phyloP scores from a whole-genome alignment of 2,329 filamentous ascomycete genomes.

The Paecilomyces sp. region DNA sequence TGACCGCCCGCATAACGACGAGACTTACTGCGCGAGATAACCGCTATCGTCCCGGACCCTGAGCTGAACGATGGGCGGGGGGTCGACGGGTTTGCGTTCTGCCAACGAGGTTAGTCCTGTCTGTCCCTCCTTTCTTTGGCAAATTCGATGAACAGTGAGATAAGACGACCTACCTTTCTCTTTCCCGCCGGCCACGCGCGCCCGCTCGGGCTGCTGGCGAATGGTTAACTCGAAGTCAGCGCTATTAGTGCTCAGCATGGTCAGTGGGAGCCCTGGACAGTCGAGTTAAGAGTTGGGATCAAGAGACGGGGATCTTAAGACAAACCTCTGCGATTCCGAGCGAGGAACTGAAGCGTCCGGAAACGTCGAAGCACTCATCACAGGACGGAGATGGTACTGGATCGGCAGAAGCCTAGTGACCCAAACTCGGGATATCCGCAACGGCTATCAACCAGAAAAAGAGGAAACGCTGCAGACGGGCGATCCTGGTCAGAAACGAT shows the following conservation, averaged over 20 bases:
- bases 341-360: conserved; percentile 35
- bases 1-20: conserved; percentile 12
- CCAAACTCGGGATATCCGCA: conserved; percentile 15
- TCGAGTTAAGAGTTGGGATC: conserved; percentile 19
- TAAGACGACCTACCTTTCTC: conserved; percentile 56
- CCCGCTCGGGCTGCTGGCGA: conserved; percentile 61
- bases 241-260: conserved; percentile 37
- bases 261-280: conserved; percentile 29
- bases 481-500: conserved; percentile 13
- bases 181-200: conserved; percentile 63
- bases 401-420: conserved; percentile 12
- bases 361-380: conserved; percentile 35
- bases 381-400: conserved; percentile 18
- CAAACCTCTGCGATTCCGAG: conserved; percentile 33
- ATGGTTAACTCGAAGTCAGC: conserved; percentile 52
- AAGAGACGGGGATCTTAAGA: conserved; percentile 8
- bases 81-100: conserved; percentile 83
- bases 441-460: conserved; percentile 9
- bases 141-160: not conserved
- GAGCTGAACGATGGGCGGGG: conserved; percentile 72
- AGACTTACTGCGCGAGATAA: conserved; percentile 54
- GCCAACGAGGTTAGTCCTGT: conserved; percentile 5
- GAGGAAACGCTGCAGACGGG: conserved; percentile 9
- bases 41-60: conserved; percentile 39
- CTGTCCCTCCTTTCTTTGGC: not conserved